Evolutionary conservation across 2,329 filamentous ascomycete species (phyloP).

Genomic region (Verticillium alfalfae): DNA sequence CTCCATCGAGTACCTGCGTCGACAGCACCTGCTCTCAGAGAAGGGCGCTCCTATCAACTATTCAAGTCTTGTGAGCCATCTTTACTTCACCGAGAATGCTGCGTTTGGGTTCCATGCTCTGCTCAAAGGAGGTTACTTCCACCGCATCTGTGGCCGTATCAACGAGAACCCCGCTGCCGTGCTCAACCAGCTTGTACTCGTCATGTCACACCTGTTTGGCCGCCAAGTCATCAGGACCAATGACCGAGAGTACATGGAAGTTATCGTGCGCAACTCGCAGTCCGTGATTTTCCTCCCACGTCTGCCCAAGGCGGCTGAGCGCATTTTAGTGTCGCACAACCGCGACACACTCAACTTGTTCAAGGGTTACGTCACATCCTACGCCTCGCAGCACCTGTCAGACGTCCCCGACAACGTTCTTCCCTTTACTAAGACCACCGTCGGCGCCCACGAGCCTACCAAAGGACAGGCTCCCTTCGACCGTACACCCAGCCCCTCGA

Average conservation of each 20-base stretch:
- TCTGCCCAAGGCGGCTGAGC: conserved; percentile 52
- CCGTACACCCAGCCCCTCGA: conserved; percentile 30
- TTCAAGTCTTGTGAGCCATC: conserved; percentile 61
- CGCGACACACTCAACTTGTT: conserved; percentile 60
- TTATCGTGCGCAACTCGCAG: conserved; percentile 38
- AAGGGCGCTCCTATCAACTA: conserved; percentile 66
- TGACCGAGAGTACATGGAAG: conserved; percentile 5
- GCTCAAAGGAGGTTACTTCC: conserved; percentile 65
- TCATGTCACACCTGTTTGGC: conserved; percentile 66
- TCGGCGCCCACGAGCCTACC: conserved; percentile 25
- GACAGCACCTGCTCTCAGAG: conserved; percentile 59
- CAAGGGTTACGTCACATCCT: conserved; percentile 63
- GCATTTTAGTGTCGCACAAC: conserved; percentile 58
- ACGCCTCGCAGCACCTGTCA: conserved; percentile 57
- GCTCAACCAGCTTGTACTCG: conserved; percentile 57
- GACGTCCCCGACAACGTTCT: conserved; percentile 45
- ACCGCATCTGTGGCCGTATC: conserved; percentile 53
- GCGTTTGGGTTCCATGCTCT: conserved; percentile 74
- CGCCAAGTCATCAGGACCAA: conserved; percentile 53
- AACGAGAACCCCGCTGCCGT: conserved; percentile 41
- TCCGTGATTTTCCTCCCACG: conserved; percentile 38
- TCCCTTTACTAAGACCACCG: conserved; percentile 51
- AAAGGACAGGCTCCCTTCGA: conserved; percentile 15
- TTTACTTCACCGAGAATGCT: conserved; percentile 73
- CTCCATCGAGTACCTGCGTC: conserved; percentile 72